Percentiles rank a stretch among this genome's conserved stretches.
Conservation (phyloP, 1,284 basidiomycete species). For the Sparassis latifolia region DNA sequence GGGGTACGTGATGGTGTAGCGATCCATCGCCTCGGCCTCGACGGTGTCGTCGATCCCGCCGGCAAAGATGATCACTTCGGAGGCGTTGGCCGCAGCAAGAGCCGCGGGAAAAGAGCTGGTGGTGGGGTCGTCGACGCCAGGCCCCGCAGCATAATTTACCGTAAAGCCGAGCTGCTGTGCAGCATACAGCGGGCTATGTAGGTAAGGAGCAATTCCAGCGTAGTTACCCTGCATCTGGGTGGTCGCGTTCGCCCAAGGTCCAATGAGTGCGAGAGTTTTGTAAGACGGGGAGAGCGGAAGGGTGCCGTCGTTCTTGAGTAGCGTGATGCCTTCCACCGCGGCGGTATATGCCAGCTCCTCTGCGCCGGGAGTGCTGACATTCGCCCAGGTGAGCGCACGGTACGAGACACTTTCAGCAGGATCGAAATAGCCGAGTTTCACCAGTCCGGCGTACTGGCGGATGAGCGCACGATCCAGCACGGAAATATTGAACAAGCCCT, state of each 20-base stretch:
- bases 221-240: conserved; percentile 53
- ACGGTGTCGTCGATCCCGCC: conserved; percentile 46
- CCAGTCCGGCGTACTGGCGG: conserved; percentile 45
- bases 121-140: conserved; percentile 28
- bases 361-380: conserved; percentile 40
- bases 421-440: conserved; percentile 54
- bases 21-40: conserved; percentile 44
- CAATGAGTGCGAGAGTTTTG: conserved; percentile 44
- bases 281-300: conserved; percentile 37
- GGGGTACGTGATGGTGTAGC: conserved; percentile 47
- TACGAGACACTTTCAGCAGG: conserved; percentile 41
- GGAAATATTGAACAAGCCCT: conserved; percentile 36
- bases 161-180: conserved; percentile 40
- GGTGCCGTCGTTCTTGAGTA: conserved; percentile 51
- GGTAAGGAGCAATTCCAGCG: conserved; percentile 43
- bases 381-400: conserved; percentile 39
- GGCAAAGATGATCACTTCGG: conserved; percentile 34
- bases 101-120: conserved; percentile 38
- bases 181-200: conserved; percentile 46
- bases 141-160: conserved; percentile 37
- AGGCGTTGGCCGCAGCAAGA: conserved; percentile 20
- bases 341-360: conserved; percentile 45
- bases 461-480: conserved; percentile 38
- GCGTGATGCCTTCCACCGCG: conserved; percentile 45
- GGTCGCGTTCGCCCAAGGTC: conserved; percentile 51